These are phyloP conservation scores for Phytophthora lateralis DNA, from an alignment of 352 stramenopile genomes.

Conservation along the genomic window DNA sequence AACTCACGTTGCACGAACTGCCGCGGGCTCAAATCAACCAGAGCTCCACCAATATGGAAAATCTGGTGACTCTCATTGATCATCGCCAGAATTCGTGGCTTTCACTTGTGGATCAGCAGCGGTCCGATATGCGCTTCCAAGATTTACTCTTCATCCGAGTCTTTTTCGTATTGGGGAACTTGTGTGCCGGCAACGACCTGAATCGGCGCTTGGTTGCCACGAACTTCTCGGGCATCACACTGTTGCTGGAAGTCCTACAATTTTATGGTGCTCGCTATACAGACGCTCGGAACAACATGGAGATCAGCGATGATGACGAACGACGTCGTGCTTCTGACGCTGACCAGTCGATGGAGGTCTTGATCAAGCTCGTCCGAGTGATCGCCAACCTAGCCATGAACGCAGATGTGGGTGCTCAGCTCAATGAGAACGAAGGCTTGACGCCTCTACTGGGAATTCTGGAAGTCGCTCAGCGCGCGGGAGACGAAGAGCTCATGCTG, in stretches of 20 bases:
- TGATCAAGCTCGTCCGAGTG: conserved; percentile 84
- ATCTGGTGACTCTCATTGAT: conserved; percentile 59
- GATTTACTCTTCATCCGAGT: conserved; percentile 73
- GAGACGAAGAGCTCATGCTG: conserved; percentile 86
- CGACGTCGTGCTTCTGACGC: conserved; percentile 5
- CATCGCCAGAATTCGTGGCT: conserved; percentile 41
- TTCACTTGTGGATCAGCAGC: conserved; percentile 42
- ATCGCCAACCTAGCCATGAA: conserved; percentile 88
- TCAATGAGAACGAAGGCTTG: conserved; percentile 50
- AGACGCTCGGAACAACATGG: neutral
- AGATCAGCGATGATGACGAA: conserved; percentile 14
- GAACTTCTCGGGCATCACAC: conserved; percentile 32
- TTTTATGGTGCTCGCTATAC: conserved; percentile 54
- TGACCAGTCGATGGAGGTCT: conserved; percentile 56
- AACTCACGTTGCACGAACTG: conserved; percentile 79
- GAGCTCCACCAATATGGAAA: conserved; percentile 37
- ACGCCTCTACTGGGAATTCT: conserved; percentile 52
- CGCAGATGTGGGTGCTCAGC: conserved; percentile 47
- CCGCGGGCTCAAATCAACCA: conserved; percentile 76
- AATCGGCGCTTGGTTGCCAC: conserved; percentile 60
- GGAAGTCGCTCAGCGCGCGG: conserved; percentile 30
- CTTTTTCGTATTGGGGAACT: conserved; percentile 86
- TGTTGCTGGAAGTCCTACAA: conserved; percentile 51
- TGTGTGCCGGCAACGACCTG: conserved; percentile 86
- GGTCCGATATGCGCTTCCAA: conserved; percentile 44